Conservation (phyloP, 2,329 filamentous ascomycete species). For the Phaeophleospora eucalypticola region DNA sequence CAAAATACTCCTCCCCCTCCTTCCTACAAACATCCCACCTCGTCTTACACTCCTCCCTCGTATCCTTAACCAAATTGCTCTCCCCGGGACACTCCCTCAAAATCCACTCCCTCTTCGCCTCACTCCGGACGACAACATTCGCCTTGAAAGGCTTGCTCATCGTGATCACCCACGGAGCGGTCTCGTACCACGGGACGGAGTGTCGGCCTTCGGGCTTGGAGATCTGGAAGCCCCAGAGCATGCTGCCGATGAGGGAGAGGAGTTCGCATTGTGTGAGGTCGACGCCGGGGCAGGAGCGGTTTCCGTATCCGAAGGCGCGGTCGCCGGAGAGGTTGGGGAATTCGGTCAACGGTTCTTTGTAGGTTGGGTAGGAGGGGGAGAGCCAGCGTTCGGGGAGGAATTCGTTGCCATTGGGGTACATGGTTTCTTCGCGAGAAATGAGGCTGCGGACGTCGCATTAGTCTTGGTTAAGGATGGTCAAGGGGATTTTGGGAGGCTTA, state of each 20-base stretch:
- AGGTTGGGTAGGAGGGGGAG: slow-evolving; percentile 32
- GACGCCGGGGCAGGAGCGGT: slow-evolving; percentile 33
- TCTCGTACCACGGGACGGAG: slow-evolving; percentile 32
- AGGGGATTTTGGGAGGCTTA: slow-evolving; percentile 12
- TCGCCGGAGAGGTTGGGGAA: slow-evolving; percentile 34
- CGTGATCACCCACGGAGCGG: slow-evolving; percentile 33
- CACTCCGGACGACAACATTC: slow-evolving; percentile 28
- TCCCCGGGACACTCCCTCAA: slow-evolving; percentile 24
- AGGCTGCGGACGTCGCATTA: slow-evolving; percentile 18
- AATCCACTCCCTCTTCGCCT: slow-evolving; percentile 31
- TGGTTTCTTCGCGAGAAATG: slow-evolving; percentile 28
- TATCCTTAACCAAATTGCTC: slow-evolving; percentile 24
- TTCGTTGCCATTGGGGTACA: slow-evolving; percentile 30
- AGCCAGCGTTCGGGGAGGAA: slow-evolving; percentile 35
- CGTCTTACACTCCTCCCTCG: slow-evolving; percentile 17
- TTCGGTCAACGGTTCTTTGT: slow-evolving; percentile 34
- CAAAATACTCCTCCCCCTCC: slow-evolving; percentile 19
- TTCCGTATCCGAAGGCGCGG: slow-evolving; percentile 34
- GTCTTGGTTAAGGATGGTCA: slow-evolving; percentile 4
- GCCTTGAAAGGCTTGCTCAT: slow-evolving; percentile 32
- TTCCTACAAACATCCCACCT: slow-evolving; percentile 22
- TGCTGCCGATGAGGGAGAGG: slow-evolving; percentile 28
- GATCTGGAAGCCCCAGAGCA: slow-evolving; percentile 32
- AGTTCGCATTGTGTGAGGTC: slow-evolving; percentile 32
- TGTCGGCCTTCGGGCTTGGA: slow-evolving; percentile 24